Base-by-base conservation (phyloP, 352 stramenopile species). In the Phytophthora megakarya region DNA sequence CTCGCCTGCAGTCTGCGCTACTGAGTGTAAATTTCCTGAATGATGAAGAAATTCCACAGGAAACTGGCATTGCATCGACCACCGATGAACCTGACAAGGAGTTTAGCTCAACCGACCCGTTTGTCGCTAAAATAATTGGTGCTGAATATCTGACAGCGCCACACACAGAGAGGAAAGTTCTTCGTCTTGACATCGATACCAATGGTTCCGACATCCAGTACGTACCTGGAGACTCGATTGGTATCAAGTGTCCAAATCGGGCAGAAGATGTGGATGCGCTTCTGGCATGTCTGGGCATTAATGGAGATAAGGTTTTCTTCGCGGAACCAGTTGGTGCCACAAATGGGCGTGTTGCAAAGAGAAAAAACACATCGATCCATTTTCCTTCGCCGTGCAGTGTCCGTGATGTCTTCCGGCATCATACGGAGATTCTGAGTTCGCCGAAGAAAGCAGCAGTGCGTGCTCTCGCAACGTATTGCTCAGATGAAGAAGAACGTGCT, bases 241-340 rank as follows among this genome's bases (percentile, higher is more conserved):
- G 89, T 3, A 70, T 97, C 64, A 84, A 90, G 58, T 97, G 89
- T 33, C 82, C 87, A 0, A 97, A 97, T 67, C 68, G 72, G 28
- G 26, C n/a, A 3, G 62, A 76, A 38, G 81, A 89, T 32, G 86
- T 95, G 23, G 75, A 87, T 23, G 86, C 73, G 3, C 46, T 96
- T n/a, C 69, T 96, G 11, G 38, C 65, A 16, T 73, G 80, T 7
- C 59, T 96, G 0, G 67, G 77, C 9, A 28, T 89, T 8, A 71
- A 59, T 40, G 81, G 80, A 1, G 46, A 59, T 19, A 61, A 71
- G 15, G 10, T 76, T 3, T 61, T 89, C 35, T 70, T 30, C 4
- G 40, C 82, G 7, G 81, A 90, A 22, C 52, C 73, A 0, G 58
- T 65, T 25, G 70, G 51, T 10, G 56, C 72, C 5, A 26, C 46